These are phyloP conservation scores for Aspergillus sp. DNA, from an alignment of 2,329 filamentous ascomycete species.

Conservation along the genomic window DNA sequence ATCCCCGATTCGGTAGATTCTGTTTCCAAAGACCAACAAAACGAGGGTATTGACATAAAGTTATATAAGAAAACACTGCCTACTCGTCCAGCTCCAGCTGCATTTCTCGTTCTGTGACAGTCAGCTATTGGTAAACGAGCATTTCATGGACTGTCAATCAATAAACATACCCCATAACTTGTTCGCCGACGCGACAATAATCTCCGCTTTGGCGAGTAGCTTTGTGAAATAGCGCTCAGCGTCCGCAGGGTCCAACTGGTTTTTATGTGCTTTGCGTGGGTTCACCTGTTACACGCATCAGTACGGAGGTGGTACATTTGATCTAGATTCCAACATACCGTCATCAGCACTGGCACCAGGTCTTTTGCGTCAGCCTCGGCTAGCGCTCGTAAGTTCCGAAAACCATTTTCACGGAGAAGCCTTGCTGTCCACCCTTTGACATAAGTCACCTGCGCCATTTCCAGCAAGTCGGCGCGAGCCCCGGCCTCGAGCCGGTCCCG, in stretches of 20 bases:
- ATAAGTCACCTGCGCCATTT: slow-evolving; percentile 68
- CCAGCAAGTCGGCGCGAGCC: slow-evolving; percentile 67
- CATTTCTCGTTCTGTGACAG: slow-evolving; percentile 33
- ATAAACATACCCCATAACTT: slow-evolving; percentile 57
- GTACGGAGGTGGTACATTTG: background rate
- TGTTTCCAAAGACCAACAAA: no score
- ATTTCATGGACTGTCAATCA: background rate
- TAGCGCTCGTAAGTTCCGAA: slow-evolving; percentile 64
- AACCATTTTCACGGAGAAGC: slow-evolving; percentile 74
- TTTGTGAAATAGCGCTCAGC: slow-evolving; percentile 63
- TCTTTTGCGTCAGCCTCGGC: slow-evolving; percentile 68
- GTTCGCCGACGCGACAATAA: slow-evolving; percentile 68
- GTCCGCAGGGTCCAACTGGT: slow-evolving; percentile 55
- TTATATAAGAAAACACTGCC: no score
- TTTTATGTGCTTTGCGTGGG: slow-evolving; percentile 55
- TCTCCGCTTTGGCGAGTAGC: slow-evolving; percentile 62
- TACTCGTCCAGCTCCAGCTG: slow-evolving; percentile 11
- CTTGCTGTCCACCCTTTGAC: slow-evolving; percentile 74
- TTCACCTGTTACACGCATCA: slow-evolving; percentile 53
- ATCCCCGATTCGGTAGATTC: no score
- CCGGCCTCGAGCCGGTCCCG: slow-evolving; percentile 70
- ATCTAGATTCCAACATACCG: slow-evolving; percentile 45
- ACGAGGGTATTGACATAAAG: no score
- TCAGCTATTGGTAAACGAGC: background rate
- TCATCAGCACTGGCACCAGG: slow-evolving; percentile 68